phyloP scores from a whole-genome alignment of 345 rosid species.

The Dipteronia dyeriana region DNA sequence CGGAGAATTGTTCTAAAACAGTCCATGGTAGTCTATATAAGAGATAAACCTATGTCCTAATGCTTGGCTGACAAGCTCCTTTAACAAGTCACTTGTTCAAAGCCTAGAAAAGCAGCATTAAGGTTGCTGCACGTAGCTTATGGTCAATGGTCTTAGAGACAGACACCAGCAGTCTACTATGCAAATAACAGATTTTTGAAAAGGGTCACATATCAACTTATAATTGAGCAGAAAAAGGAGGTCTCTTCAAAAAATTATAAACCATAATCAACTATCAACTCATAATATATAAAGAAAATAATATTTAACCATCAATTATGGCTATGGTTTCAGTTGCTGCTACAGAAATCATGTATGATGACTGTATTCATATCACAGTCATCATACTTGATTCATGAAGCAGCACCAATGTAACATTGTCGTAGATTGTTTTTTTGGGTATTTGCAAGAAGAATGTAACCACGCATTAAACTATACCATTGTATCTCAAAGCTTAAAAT shows the following conservation, averaged over 20 bases:
- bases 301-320: no score
- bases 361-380: not conserved
- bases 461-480: not conserved
- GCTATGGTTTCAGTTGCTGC: no score
- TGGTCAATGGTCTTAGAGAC: no score
- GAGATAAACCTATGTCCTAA: not conserved
- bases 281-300: no score
- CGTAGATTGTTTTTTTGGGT: not conserved
- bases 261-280: no score
- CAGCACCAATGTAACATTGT: no score
- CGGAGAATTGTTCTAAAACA: not conserved
- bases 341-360: no score
- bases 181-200: not conserved
- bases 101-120: no score
- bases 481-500: not conserved
- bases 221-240: not conserved
- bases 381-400: no score
- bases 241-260: not conserved
- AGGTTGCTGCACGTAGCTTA: no score
- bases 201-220: not conserved
- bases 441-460: not conserved
- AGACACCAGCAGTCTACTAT: not conserved
- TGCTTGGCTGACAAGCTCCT: not conserved
- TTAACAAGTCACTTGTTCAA: no score
- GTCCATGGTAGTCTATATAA: not conserved